phyloP scores from a whole-genome alignment of 2,329 filamentous ascomycete species.

The Calonectria montana region DNA sequence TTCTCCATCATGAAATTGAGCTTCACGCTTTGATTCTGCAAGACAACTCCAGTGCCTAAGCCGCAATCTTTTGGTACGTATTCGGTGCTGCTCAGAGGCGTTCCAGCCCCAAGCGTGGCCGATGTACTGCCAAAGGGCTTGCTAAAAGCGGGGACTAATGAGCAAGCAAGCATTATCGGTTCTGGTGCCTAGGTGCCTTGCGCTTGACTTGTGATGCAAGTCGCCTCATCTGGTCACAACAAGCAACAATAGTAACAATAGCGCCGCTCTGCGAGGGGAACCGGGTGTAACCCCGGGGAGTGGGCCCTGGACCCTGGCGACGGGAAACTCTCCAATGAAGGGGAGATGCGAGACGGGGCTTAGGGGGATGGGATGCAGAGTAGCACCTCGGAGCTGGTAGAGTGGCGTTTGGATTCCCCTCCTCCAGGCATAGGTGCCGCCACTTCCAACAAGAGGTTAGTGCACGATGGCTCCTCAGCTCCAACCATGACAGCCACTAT shows the following conservation, averaged over 20 bases:
- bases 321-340: constrained; percentile 14
- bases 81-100: neutral
- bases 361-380: neutral
- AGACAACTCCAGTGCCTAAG: neutral
- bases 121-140: neutral
- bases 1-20: constrained; percentile 32
- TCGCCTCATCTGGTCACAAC: constrained; percentile 16
- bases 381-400: constrained; percentile 28
- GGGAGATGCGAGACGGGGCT: neutral
- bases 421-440: constrained; percentile 22
- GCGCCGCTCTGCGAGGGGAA: constrained; percentile 10
- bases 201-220: constrained; percentile 7
- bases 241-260: constrained; percentile 12
- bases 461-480: constrained; percentile 16
- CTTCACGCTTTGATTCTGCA: constrained; percentile 22
- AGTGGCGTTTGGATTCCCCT: constrained; percentile 40
- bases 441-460: constrained; percentile 21
- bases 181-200: neutral
- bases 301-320: constrained; percentile 22
- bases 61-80: neutral
- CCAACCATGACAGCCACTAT: constrained; percentile 21
- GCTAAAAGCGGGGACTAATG: constrained; percentile 1
- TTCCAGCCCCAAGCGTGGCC: neutral
- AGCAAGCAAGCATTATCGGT: neutral
- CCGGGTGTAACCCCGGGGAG: neutral